These are phyloP conservation scores for Solanum acaule DNA, from an alignment of 257 asterid species.

Conservation along the genomic window DNA sequence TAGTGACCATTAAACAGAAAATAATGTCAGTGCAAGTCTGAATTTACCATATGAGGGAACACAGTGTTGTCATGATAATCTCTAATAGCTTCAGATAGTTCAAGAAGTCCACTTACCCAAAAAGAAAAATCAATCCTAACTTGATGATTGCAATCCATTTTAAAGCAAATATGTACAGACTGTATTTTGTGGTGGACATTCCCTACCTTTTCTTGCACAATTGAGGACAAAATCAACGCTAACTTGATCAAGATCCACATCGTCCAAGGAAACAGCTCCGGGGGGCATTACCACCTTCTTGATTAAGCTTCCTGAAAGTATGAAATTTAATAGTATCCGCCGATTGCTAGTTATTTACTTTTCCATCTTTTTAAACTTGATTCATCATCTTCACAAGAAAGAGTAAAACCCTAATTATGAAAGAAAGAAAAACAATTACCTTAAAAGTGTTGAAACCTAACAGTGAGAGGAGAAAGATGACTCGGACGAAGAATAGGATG, in stretches of 20 bases:
- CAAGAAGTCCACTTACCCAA: constrained; percentile 65
- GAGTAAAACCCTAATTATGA: too few species aligned
- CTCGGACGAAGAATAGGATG: too few species aligned
- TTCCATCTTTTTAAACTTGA: too few species aligned
- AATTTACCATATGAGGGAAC: constrained; percentile 77
- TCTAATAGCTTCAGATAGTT: constrained; percentile 90
- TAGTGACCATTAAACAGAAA: not conserved
- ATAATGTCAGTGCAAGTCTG: not conserved
- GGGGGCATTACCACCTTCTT: too few species aligned
- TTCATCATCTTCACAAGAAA: too few species aligned
- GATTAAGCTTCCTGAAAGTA: constrained; percentile 54
- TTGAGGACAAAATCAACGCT: constrained; percentile 79
- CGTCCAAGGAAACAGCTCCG: constrained; percentile 74
- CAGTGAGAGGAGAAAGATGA: too few species aligned
- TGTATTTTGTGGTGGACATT: not conserved
- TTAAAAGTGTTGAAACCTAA: too few species aligned
- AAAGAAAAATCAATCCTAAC: not conserved
- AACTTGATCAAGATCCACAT: constrained; percentile 97
- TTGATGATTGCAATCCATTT: too few species aligned
- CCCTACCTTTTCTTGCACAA: constrained; percentile 81
- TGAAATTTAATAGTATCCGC: constrained; percentile 63
- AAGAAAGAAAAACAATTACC: not conserved
- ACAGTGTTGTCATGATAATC: constrained; percentile 74
- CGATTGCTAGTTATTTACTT: constrained; percentile 12
- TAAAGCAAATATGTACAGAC: not conserved